Percentiles rank a stretch among this genome's conserved stretches.
Evolutionary conservation across 129 eudicot species (phyloP).

Genomic region (Lactuca saligna): DNA sequence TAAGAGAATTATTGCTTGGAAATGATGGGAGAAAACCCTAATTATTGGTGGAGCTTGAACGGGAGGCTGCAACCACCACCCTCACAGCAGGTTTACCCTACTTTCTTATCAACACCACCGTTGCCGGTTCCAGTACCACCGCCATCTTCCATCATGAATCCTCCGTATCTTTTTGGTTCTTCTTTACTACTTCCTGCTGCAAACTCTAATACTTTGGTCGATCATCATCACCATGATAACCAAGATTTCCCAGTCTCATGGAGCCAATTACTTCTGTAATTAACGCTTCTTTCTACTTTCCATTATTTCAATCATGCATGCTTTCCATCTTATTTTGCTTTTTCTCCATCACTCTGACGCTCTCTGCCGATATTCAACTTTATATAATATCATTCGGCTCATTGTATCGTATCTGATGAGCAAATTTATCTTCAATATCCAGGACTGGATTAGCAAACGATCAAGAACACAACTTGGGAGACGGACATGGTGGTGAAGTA

Average conservation of each 20-base stretch:
- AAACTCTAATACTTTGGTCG: slow-evolving; percentile 28
- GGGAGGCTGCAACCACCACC: slow-evolving; percentile 52
- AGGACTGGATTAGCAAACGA: slow-evolving; percentile 55
- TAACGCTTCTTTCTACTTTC: slow-evolving; percentile 25
- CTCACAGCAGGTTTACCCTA: slow-evolving; percentile 42
- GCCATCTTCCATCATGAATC: slow-evolving; percentile 29
- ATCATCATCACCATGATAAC: slow-evolving; percentile 33
- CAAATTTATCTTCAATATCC: neutral
- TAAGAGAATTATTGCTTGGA: slow-evolving; percentile 26
- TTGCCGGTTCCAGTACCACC: slow-evolving; percentile 14
- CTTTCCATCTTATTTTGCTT: neutral
- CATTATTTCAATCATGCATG: slow-evolving; percentile 17
- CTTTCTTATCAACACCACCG: slow-evolving; percentile 24
- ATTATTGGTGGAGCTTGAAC: slow-evolving; percentile 73
- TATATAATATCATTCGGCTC: neutral
- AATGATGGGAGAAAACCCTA: slow-evolving; percentile 90
- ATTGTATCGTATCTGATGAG: neutral
- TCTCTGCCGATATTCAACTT: neutral
- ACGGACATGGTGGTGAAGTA: slow-evolving; percentile 34
- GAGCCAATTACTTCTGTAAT: slow-evolving; percentile 71
- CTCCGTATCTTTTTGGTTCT: slow-evolving; percentile 38
- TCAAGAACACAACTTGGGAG: slow-evolving; percentile 56
- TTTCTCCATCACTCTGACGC: neutral
- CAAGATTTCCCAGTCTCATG: slow-evolving; percentile 73
- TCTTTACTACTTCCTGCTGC: slow-evolving; percentile 36